These are phyloP conservation scores for Aphanocladium album DNA, from an alignment of 2,329 filamentous ascomycete species.

Conservation along the genomic window DNA sequence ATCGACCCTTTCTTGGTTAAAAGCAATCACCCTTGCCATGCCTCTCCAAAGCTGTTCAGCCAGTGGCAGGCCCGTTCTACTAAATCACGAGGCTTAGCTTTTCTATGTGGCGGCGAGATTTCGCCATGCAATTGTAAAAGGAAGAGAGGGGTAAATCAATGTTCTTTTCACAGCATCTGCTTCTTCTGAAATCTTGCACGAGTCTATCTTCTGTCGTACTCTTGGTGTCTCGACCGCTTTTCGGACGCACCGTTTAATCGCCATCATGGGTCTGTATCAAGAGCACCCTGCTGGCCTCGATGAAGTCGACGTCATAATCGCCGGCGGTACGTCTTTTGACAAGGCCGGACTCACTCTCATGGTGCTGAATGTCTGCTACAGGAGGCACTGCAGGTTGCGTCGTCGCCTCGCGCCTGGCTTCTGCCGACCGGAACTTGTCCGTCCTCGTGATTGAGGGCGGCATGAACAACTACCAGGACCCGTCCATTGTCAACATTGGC, in stretches of 20 bases:
- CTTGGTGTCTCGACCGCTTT: too few species aligned
- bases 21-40: too few species aligned
- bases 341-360: neutral
- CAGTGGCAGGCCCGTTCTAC: too few species aligned
- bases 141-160: too few species aligned
- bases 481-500: slow-evolving; percentile 23
- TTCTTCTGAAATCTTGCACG: too few species aligned
- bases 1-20: neutral
- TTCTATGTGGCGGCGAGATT: too few species aligned
- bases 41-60: too few species aligned
- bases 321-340: slow-evolving; percentile 15
- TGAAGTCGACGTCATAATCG: slow-evolving; percentile 21
- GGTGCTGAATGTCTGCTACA: slow-evolving; percentile 6
- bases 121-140: neutral
- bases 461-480: slow-evolving; percentile 23
- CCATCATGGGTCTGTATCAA: neutral
- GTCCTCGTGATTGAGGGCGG: slow-evolving; percentile 30
- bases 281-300: neutral
- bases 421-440: slow-evolving; percentile 23
- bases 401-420: slow-evolving; percentile 25
- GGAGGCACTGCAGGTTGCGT: slow-evolving; percentile 29
- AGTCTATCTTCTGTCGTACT: too few species aligned
- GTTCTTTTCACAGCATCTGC: too few species aligned
- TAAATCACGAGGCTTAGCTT: too few species aligned
- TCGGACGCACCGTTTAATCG: neutral